Percentiles rank a stretch among this genome's conserved stretches.
Evolutionary conservation across 768 basidiomycete species (phyloP).

Genomic region (Lactarius pseudohatsudake): DNA sequence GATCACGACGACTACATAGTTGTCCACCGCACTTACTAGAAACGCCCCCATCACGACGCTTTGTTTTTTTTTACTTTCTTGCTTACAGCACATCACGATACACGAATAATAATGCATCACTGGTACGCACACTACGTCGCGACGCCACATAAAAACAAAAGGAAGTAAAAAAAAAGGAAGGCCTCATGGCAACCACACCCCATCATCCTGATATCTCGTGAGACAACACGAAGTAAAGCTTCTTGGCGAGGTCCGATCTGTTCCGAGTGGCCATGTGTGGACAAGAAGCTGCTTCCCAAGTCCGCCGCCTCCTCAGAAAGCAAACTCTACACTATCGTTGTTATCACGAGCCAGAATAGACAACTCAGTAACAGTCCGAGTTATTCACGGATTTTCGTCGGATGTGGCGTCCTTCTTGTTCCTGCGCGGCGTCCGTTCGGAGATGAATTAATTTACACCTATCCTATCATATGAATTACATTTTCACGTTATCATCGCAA

Average conservation of each 20-base stretch:
- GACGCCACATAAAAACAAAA: background rate
- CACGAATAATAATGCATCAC: background rate
- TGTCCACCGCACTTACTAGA: background rate
- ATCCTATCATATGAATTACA: background rate
- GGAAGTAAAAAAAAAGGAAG: background rate
- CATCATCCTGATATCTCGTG: background rate
- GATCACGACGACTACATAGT: background rate
- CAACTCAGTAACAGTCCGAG: background rate
- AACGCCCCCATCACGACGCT: background rate
- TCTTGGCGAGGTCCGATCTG: background rate
- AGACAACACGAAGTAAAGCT: background rate
- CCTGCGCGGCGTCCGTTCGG: background rate
- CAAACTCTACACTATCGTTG: background rate
- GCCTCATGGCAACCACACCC: slow-evolving; percentile 4
- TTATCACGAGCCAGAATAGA: background rate
- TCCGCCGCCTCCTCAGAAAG: background rate
- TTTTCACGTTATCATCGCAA: background rate
- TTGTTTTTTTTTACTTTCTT: background rate
- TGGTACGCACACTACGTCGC: background rate
- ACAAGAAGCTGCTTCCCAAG: background rate
- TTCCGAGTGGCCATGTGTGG: background rate
- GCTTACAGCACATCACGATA: background rate
- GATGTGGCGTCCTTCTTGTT: background rate
- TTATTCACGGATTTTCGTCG: background rate
- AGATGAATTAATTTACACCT: background rate